phyloP scores from a whole-genome alignment of 2,329 filamentous ascomycete genomes.

The Hypoxylon sp. region DNA sequence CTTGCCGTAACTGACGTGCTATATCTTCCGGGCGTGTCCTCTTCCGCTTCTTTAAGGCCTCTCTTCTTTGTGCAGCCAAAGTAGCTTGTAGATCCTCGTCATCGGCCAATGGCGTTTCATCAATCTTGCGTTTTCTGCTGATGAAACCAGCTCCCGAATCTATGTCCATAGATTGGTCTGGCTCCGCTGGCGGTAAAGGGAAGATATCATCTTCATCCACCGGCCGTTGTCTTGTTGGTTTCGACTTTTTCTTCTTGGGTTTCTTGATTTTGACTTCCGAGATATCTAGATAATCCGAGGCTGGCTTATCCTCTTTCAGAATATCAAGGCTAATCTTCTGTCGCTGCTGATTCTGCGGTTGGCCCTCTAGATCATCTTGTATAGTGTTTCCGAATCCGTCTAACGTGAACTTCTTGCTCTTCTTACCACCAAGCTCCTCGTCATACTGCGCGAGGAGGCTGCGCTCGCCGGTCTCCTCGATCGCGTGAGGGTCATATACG shows the following conservation, averaged over 20 bases:
- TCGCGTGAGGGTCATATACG: conserved; percentile 86
- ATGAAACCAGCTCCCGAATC: conserved; percentile 67
- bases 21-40: conserved; percentile 88
- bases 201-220: conserved; percentile 74
- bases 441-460: conserved; percentile 91
- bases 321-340: conserved; percentile 81
- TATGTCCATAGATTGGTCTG: conserved; percentile 77
- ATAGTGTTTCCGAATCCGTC: conserved; percentile 81
- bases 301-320: conserved; percentile 70
- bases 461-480: conserved; percentile 73
- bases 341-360: conserved; percentile 72
- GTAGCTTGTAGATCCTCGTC: conserved; percentile 93
- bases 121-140: conserved; percentile 73
- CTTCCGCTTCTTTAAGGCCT: conserved; percentile 92
- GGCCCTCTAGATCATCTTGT: conserved; percentile 66
- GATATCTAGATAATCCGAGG: conserved; percentile 89
- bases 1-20: conserved; percentile 80
- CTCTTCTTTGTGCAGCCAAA: conserved; percentile 83
- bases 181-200: conserved; percentile 55
- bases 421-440: conserved; percentile 93
- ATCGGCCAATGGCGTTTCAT: conserved; percentile 81
- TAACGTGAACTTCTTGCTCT: conserved; percentile 87
- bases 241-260: conserved; percentile 90
- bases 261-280: conserved; percentile 94
- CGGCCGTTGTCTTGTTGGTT: conserved; percentile 77